These are phyloP conservation scores for Exophiala sp. DNA, from an alignment of 2,329 filamentous ascomycete species.

Conservation along the genomic window DNA sequence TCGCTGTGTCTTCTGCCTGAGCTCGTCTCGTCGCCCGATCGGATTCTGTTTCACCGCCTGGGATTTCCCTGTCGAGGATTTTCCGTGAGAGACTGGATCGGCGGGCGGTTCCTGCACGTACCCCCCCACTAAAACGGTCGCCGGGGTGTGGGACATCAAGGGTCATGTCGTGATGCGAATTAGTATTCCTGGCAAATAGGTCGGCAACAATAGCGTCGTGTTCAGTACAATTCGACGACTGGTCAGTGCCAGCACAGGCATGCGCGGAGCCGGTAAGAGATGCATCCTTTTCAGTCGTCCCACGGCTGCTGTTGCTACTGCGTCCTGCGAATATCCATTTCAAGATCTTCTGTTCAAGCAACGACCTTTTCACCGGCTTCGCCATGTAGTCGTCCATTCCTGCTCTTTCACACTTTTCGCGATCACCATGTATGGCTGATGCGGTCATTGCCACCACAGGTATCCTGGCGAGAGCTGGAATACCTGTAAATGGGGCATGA, in stretches of 20 bases:
- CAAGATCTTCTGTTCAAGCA: slow-evolving; percentile 64
- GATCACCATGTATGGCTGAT: slow-evolving; percentile 69
- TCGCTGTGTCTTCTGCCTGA: slow-evolving; percentile 51
- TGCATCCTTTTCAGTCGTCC: slow-evolving; percentile 3
- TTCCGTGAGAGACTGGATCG: slow-evolving; percentile 28
- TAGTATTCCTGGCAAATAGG: slow-evolving; percentile 4
- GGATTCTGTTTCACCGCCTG: slow-evolving; percentile 34
- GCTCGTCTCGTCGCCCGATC: slow-evolving; percentile 45
- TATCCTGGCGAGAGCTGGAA: slow-evolving; percentile 52
- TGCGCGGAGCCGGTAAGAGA: too few species aligned
- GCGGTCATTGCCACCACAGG: slow-evolving; percentile 80
- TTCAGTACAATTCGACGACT: slow-evolving; percentile 25
- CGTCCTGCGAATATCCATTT: slow-evolving; percentile 51
- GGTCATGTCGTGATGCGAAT: background rate
- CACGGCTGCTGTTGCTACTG: background rate
- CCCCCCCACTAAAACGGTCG: too few species aligned
- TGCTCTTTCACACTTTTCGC: slow-evolving; percentile 64
- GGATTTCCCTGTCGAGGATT: slow-evolving; percentile 29
- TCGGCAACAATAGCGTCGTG: slow-evolving; percentile 23
- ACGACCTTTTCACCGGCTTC: slow-evolving; percentile 65
- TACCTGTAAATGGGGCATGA: slow-evolving; percentile 57
- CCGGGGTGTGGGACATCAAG: too few species aligned
- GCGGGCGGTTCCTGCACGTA: slow-evolving; percentile 31
- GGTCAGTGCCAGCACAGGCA: slow-evolving; percentile 17
- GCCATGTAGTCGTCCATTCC: slow-evolving; percentile 72